Evolutionary conservation across 352 stramenopile species (phyloP).

Genomic region (Pythium brassicae): DNA sequence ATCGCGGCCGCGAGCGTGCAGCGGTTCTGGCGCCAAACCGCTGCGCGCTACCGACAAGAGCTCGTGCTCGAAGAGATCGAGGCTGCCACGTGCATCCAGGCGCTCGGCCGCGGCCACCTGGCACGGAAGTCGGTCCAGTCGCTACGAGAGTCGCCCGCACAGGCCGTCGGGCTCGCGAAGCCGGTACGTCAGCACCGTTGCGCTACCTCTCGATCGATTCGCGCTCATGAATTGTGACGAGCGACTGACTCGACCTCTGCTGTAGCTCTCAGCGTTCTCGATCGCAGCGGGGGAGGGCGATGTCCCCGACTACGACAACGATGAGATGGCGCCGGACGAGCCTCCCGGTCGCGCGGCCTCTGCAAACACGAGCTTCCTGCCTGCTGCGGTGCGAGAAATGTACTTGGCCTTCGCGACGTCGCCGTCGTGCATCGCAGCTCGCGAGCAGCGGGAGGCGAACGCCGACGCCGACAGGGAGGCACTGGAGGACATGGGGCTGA

Average conservation of each 20-base stretch:
- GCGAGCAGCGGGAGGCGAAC: not conserved
- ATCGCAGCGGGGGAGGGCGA: constrained; percentile 14
- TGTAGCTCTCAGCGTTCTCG: not conserved
- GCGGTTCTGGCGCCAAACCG: constrained; percentile 31
- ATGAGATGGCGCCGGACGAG: constrained; percentile 3
- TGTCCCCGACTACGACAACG: constrained; percentile 14
- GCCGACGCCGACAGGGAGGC: constrained; percentile 14
- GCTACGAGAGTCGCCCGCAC: constrained; percentile 24
- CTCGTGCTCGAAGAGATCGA: constrained; percentile 33
- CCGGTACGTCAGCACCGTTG: constrained; percentile 11
- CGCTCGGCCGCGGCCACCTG: constrained; percentile 50
- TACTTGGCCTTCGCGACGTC: constrained; percentile 18
- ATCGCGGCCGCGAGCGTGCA: constrained; percentile 58
- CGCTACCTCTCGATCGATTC: too few species aligned
- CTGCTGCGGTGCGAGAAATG: constrained; percentile 27
- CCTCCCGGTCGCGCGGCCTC: not conserved
- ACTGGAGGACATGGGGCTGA: constrained; percentile 23
- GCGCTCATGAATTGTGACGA: not conserved
- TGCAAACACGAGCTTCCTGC: constrained; percentile 44
- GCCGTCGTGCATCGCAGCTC: constrained; percentile 1
- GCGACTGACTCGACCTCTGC: too few species aligned
- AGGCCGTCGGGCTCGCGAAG: constrained; percentile 9
- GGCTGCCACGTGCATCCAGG: constrained; percentile 69
- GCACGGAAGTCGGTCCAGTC: constrained; percentile 43
- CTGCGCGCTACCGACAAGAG: constrained; percentile 14